These are phyloP conservation scores for Posidonia oceanica DNA, from an alignment of 116 monocot species.

Conservation along the genomic window DNA sequence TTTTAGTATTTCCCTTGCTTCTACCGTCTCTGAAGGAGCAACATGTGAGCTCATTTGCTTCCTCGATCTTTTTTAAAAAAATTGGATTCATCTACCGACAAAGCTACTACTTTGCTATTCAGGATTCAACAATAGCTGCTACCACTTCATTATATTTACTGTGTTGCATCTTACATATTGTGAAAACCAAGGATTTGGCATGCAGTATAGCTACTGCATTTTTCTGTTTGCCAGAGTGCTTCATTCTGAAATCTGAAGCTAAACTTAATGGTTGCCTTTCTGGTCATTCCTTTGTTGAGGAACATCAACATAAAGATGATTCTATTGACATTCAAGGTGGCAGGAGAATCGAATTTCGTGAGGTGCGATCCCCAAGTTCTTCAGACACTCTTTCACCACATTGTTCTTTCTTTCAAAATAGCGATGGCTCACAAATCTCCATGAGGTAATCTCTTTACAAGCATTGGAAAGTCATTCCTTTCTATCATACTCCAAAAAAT, in stretches of 20 bases:
- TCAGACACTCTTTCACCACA: conserved; percentile 3
- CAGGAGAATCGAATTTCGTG: conserved; percentile 7
- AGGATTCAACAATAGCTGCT: conserved; percentile 54
- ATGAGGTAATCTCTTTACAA: conserved; percentile 39
- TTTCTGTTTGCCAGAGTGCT: conserved; percentile 44
- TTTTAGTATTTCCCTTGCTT: conserved; percentile 78
- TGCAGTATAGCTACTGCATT: conserved; percentile 65
- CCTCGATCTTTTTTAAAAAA: not conserved
- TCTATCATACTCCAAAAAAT: too few species aligned
- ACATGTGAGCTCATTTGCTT: conserved; percentile 22
- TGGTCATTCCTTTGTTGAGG: conserved; percentile 14
- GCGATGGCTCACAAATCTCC: conserved; percentile 16
- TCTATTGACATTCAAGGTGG: conserved; percentile 10
- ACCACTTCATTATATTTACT: conserved; percentile 73
- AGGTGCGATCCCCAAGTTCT: conserved; percentile 8
- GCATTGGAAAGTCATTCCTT: too few species aligned
- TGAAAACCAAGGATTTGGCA: conserved; percentile 86
- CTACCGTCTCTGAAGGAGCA: conserved; percentile 62
- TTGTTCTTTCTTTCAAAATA: conserved; percentile 12
- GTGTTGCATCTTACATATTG: conserved; percentile 86
- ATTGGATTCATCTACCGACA: not conserved
- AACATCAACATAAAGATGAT: conserved; percentile 12
- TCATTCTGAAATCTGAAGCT: conserved; percentile 18
- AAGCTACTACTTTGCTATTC: conserved; percentile 4
- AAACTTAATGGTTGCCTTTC: conserved; percentile 38